Evolutionary conservation across 2,329 filamentous ascomycete species (phyloP), one percentile per base, ranked within the genome.

Genomic region (Aspergillus sp.): DNA sequence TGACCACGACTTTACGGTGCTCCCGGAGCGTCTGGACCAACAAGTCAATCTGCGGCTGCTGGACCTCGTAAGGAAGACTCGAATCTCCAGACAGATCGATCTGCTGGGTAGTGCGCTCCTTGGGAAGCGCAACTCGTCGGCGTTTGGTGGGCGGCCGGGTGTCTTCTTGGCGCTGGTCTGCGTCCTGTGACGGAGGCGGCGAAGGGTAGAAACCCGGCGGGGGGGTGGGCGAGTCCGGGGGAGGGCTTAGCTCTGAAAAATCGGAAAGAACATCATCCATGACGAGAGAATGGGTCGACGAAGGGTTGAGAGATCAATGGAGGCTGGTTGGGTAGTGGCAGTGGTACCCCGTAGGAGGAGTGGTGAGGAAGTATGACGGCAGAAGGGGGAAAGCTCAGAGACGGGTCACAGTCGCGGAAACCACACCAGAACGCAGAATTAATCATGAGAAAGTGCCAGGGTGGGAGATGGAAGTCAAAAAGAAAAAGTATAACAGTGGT

Each of bases 1-100:
- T 86, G 44, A 97, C 88, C 32, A 98, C 88, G 63, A 98, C 94
- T 73, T 95, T 96, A 71, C 90, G 87, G 74, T 93, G 93, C 62
- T 86, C 89, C 60, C 85, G 84, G 47, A 98, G 69, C 27, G 83
- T 83, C 39, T 82, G 79, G 40, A 90, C 71, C 29, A 98, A 73
- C 47, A 82, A 79, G 50, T 86, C 78, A 35, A 95, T 73, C 58
- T 83, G 77, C 29, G 71, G 66, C 52, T 77, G 70, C 51, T 91
- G 79, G 34, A 78, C 73, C 36, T 60, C 56, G 28, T 62, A 60
- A 26, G 62, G 64, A 42, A 64, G 56, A 38, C 54, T 50, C 29
- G 61, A 52, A 43, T 56, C 48, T 41, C 57, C 56, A 19, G 65
- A 64, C 34, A 97, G 72, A 66, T 96, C 83, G 35, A 98, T 76